Base-by-base conservation (phyloP, 768 basidiomycete genomes). In the Xerocomus brunneocitrinus region DNA sequence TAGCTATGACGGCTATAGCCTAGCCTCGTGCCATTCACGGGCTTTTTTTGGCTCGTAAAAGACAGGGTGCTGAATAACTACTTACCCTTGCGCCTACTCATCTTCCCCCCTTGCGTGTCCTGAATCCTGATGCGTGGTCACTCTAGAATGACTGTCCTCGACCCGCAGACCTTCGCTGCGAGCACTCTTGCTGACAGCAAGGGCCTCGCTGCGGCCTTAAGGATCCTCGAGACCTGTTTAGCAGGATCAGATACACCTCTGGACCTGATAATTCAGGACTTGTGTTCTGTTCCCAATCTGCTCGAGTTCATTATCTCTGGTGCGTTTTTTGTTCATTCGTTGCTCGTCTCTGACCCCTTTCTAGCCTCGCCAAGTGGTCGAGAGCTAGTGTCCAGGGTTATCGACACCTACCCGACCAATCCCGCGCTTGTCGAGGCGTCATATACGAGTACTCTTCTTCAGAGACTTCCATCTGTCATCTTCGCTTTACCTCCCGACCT, bases 291-390 rank as follows among this genome's bases (percentile, higher is more conserved):
- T 5, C 61, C 68, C 0, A 39, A 55, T 12, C 57, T 70, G 12
- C 71, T 71, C 3, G 64, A 67, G 5, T 69, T 61, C n/a, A 22
- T 72, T 2, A 24, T 70, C 3, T 72, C 71, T 2, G 54, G 69
- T 65, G 50, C 48, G 59, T 56, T 34, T 34, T 34, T 5, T 34
- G 31, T 19, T 14, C 7, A 43, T 19, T 22, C 5, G 9, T 25
- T 38, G 8, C 32, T 19, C 4, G 45, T 16, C 12, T 36, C 53
- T 55, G 47, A 59, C 16, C 36, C 0, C 19, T 10, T 3, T 19
- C 22, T 44, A 68, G 68, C 49, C 28, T 50, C 51, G 45, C 52
- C 60, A n/a, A 49, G 36, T 13, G 48, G 42, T n/a, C 44, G 34
- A 24, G n/a, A 32, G 24, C n/a, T 73, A 24, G 52, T 58, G 40